Conservation (phyloP, 495 filamentous ascomycete genomes). For the Apodospora peruviana region DNA sequence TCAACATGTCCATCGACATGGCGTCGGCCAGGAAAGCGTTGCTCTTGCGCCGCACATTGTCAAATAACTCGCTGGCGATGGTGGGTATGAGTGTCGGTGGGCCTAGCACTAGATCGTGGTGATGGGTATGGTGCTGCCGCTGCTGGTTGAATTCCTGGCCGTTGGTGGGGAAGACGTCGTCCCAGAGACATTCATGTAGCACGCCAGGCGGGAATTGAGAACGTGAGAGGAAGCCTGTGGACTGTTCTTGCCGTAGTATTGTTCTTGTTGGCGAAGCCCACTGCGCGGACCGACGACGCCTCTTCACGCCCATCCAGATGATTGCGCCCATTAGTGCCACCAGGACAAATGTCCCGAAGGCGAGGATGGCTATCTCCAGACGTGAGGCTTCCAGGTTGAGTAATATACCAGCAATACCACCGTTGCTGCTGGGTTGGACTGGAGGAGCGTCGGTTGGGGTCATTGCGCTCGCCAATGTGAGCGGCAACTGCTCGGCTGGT, state of each 20-base stretch:
- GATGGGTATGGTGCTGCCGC: no score
- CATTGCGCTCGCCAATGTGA: no score
- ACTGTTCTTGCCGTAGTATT: no score
- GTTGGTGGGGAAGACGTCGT: no score
- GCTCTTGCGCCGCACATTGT: neutral
- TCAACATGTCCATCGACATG: neutral
- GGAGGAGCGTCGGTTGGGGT: no score
- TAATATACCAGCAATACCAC: neutral
- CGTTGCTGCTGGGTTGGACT: neutral
- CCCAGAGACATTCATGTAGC: no score
- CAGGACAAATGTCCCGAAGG: slow-evolving; percentile 9
- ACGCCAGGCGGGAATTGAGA: no score
- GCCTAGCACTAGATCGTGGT: neutral
- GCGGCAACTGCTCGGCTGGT: no score
- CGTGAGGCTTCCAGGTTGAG: slow-evolving; percentile 5
- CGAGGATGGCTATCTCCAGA: slow-evolving; percentile 14
- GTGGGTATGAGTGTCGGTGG: neutral
- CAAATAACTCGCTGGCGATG: neutral
- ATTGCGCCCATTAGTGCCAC: slow-evolving; percentile 5
- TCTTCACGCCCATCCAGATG: slow-evolving; percentile 8
- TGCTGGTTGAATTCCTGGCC: no score
- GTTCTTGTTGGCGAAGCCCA: no score
- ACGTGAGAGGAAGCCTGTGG: no score
- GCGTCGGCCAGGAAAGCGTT: neutral
- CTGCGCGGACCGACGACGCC: no score